Evolutionary conservation across 768 basidiomycete species (phyloP), one percentile per base, ranked within the genome.

Genomic region (Exidia glandulosa): DNA sequence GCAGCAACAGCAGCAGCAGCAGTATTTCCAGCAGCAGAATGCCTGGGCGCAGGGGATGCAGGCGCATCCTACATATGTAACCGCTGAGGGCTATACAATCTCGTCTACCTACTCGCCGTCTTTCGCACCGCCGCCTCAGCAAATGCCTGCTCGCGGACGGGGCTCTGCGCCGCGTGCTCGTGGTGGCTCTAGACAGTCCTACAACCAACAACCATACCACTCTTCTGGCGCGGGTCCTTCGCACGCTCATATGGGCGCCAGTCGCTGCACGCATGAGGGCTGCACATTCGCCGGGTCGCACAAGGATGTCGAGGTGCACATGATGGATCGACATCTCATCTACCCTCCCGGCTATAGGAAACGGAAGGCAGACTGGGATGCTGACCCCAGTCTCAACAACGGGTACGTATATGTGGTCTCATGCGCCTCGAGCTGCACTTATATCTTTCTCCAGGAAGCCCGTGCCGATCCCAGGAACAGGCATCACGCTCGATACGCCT

Each of bases 261-360:
- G 63, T 63, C 78, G 79, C 58, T 91, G 89, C 68, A 77, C 79
- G 7, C 76, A 86, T 64, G 75, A 72, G 47, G 77, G 77, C n/a
- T 94, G 90, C 68, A 65, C 69, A 5, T 94, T 89, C 65, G 74
- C 74, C 37, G 90, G 87, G 33, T 85, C 88, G 3, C 73, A 75
- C 41, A 88, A 88, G 68, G 74, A 81, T 29, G 81, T 91, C 16
- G 86, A 91, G 69, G 77, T 75, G 31, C 91, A 94, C 67, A 86
- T 84, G 83, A 92, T 91, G 90, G 90, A 92, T 65, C 79, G 90
- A n/a, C 90, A 93, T 70, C 77, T 93, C 47, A 83, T 92, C 54
- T 90, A 82, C 63, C 90, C 91, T 27, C 78, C 81, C 48, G 85
- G 83, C 25, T 90, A 86, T 84, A 76, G 79, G 52, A 79, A 77